These are phyloP conservation scores for Tulasnella sp. DNA, from an alignment of 768 basidiomycete genomes.

Conservation along the genomic window DNA sequence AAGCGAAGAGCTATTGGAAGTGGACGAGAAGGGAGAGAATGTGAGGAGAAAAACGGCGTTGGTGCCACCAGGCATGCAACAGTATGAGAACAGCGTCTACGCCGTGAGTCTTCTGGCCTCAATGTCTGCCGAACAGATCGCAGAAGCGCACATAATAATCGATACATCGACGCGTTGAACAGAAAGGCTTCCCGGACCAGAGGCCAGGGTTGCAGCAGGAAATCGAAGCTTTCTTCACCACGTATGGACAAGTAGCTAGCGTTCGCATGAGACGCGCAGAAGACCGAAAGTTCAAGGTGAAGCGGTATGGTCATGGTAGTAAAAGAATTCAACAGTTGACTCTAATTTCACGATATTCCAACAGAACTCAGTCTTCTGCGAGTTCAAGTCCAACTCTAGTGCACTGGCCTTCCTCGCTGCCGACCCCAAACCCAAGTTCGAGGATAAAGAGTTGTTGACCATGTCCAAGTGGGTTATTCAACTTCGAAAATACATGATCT, in stretches of 20 bases:
- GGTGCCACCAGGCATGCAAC: slow-evolving; percentile 55
- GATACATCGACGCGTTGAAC: slow-evolving; percentile 1
- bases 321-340: too few species aligned
- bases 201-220: slow-evolving; percentile 52
- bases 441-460: slow-evolving; percentile 60
- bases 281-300: slow-evolving; percentile 66
- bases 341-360: not conserved
- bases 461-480: slow-evolving; percentile 68
- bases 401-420: slow-evolving; percentile 67
- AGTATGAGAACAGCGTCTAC: slow-evolving; percentile 77
- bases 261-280: slow-evolving; percentile 83
- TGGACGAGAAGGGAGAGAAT: slow-evolving; percentile 60
- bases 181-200: slow-evolving; percentile 82
- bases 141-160: too few species aligned
- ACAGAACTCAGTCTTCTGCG: slow-evolving; percentile 86
- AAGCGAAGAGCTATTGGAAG: slow-evolving; percentile 45
- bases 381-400: slow-evolving; percentile 62
- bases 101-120: slow-evolving; percentile 65
- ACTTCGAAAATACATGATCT: not conserved
- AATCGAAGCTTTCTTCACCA: slow-evolving; percentile 68
- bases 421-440: slow-evolving; percentile 71
- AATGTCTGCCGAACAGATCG: too few species aligned
- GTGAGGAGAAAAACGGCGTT: slow-evolving; percentile 67
- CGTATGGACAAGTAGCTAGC: slow-evolving; percentile 66
- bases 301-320: too few species aligned